Evolutionary conservation across 192 early-diverging fungal species (phyloP).

Genomic region (Coemansia brasiliensis): DNA sequence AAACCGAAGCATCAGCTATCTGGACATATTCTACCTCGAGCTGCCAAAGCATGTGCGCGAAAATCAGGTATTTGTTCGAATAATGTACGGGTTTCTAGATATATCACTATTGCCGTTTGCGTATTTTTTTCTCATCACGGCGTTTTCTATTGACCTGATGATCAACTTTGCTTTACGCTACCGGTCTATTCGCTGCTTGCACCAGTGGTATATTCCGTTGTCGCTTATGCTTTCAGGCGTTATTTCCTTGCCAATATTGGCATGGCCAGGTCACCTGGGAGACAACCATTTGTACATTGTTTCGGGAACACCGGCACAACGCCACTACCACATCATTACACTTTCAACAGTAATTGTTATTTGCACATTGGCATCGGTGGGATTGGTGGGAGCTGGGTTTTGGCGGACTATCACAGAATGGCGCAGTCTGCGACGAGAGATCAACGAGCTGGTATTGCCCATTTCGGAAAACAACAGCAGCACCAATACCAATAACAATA

Average conservation of each 20-base stretch:
- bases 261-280: slow-evolving; percentile 45
- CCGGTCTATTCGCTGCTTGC: slow-evolving; percentile 40
- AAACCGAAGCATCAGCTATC: slow-evolving; percentile 52
- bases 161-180: slow-evolving; percentile 54
- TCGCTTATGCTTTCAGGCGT: slow-evolving; percentile 29
- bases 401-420: slow-evolving; percentile 55
- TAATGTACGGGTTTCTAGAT: slow-evolving; percentile 56
- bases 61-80: slow-evolving; percentile 44
- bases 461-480: slow-evolving; percentile 29
- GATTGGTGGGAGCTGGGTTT: slow-evolving; percentile 50
- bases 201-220: slow-evolving; percentile 44
- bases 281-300: slow-evolving; percentile 53
- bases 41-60: slow-evolving; percentile 26
- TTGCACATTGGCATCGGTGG: slow-evolving; percentile 48
- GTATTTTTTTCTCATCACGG: slow-evolving; percentile 55
- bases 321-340: slow-evolving; percentile 55
- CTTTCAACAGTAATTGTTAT: slow-evolving; percentile 50
- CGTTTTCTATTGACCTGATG: slow-evolving; percentile 52
- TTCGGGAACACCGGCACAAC: slow-evolving; percentile 39
- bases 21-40: slow-evolving; percentile 48
- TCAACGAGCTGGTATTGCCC: slow-evolving; percentile 49
- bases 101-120: slow-evolving; percentile 53
- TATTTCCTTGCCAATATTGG: slow-evolving; percentile 48
- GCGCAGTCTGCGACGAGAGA: slow-evolving; percentile 47
- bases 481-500: slow-evolving; percentile 11